Evolutionary conservation across 2,329 filamentous ascomycete genomes (phyloP), one percentile per base, ranked within the genome.

Genomic region (Helicocarpus griseus): DNA sequence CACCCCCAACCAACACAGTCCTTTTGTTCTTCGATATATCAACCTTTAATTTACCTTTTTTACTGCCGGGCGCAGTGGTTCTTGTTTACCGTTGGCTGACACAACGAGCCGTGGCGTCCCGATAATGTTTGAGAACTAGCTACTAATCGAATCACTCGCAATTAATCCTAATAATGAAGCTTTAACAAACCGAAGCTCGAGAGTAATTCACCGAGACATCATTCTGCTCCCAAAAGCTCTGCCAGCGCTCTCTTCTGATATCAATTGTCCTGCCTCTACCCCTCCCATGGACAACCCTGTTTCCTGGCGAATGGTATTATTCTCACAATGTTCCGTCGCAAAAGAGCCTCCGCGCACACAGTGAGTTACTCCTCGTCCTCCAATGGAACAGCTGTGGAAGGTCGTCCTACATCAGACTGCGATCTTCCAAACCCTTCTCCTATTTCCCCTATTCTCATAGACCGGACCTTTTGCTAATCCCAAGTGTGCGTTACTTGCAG

Each of bases 331-430:
- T 71, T 71, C 57, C 62, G 63, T 52, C 67, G 66, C 59, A 70
- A 64, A 61, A 68, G 68, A 61, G 68, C 67, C 57, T 58, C 57
- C 35, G 73, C 72, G 45, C 73, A 74, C 61, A 65, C 67, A 56
- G 69, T 71, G 65, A 51, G 68, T 63, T 44, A 14, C 22, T 31
- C 33, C 24, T 39, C 28, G 5, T 17, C 21, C 38, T 13, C 22
- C 11, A 43, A 26, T 28, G n/a, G 40, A 51, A 41, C 19, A 40
- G 39, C 21, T 44, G 19, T 24, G 5, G 24, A 29, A 29, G 33
- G 29, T 31, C 17, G 47, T 48, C 47, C 35, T 45, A 49, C 46
- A 36, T 21, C 39, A 41, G 33, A 9, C 41, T 43, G 21, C 14
- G 22, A 29, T 29, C 40, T 19, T 13, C 17, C 22, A 29, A 19